phyloP scores from a whole-genome alignment of 148 eudicot genomes.

The Heliosperma pusillum region DNA sequence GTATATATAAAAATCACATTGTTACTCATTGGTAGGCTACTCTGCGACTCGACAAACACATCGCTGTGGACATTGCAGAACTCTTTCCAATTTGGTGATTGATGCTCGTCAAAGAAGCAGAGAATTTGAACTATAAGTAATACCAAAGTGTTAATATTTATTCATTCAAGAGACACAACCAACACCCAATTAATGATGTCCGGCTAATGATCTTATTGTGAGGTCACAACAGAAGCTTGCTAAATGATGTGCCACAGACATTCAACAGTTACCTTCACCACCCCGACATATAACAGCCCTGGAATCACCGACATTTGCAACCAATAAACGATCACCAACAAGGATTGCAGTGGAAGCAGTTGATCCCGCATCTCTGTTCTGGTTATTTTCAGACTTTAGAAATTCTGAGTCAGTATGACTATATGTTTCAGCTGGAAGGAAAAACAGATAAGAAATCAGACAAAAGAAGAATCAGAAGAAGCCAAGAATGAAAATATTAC shows the following conservation, averaged over 20 bases:
- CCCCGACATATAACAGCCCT: conserved; percentile 95
- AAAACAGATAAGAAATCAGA: conserved; percentile 1
- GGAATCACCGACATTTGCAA: conserved; percentile 98
- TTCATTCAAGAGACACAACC: too few species aligned
- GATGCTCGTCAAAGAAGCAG: neutral
- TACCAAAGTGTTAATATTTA: too few species aligned
- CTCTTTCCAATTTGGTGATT: neutral
- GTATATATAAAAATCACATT: neutral
- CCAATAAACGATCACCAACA: conserved; percentile 88
- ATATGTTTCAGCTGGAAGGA: conserved; percentile 80
- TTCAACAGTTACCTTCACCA: conserved; percentile 59
- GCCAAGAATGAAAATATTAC: neutral
- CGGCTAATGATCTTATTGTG: neutral
- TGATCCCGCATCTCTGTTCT: conserved; percentile 90
- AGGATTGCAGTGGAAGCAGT: conserved; percentile 99
- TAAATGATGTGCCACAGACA: neutral
- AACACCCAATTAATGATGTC: neutral
- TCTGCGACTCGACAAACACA: neutral
- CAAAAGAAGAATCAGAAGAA: neutral
- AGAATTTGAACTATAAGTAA: neutral
- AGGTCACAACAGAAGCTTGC: neutral
- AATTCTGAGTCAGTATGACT: conserved; percentile 88
- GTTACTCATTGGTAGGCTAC: neutral
- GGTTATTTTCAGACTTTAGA: conserved; percentile 79
- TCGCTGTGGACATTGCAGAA: neutral